Base-by-base conservation (phyloP, 768 basidiomycete species). In the Gymnopilus junonius region DNA sequence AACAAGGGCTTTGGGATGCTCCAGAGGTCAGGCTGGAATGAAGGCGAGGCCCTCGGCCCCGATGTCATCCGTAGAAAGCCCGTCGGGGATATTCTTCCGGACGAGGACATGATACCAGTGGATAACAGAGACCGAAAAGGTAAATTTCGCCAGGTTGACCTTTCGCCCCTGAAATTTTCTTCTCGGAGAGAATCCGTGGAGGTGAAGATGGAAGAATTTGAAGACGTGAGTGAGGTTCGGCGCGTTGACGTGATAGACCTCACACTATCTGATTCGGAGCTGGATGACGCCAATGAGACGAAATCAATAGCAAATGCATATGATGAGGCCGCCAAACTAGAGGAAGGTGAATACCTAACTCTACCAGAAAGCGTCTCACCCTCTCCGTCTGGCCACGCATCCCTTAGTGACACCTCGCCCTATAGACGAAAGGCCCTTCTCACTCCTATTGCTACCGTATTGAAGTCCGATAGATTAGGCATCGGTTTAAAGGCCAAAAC, bases 401-500 rank as follows among this genome's bases (percentile, higher is more conserved):
- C 50, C n/a, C 53, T 48, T 17, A 43, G 48, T 50, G 61, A 62
- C 11, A 55, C 55, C 21, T 57, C 66, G 56, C 61, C 71, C 20
- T 76, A 79, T 69, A 80, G 79, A 65, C 83, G 83, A 56, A n/a
- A 74, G 55, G 90, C 91, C 10, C 83, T 94, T 27, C 79, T 94
- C 65, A 92, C 89, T 14, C 92, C 92, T 12, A 81, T 94, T 53
- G 82, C 90, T 10, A 92, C 88, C 10, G 78, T 89, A 5, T 83
- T 94, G 4, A 94, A 94, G 77, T 86, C 90, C 43, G 93, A 94
- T 75, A 87, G 89, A 51, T 81, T 93, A 59, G 92, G 92, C 32
- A 91, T 94, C 51, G 92, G 92, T 5, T 78, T 94, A 62, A 93
- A 93, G 74, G 88, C 89, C 11, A 91, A 89, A 75, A 90, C 85